phyloP scores from a whole-genome alignment of 192 early-diverging fungal species.

The Coemansia sp. region DNA sequence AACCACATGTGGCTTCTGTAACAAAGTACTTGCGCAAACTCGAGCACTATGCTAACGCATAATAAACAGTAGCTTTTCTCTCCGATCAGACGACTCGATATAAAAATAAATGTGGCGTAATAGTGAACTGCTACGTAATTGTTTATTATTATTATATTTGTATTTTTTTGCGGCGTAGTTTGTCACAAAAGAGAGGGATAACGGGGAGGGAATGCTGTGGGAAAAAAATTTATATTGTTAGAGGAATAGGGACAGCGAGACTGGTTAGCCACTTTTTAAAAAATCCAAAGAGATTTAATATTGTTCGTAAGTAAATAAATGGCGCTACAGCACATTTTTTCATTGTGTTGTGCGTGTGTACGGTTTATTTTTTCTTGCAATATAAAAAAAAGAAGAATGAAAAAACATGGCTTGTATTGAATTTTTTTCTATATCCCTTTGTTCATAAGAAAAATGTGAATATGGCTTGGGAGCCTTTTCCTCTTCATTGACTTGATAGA shows the following conservation, averaged over 20 bases:
- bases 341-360: neutral
- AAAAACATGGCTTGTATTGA: slow-evolving; percentile 10
- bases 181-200: neutral
- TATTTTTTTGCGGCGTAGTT: neutral
- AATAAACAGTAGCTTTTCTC: neutral
- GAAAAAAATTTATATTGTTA: neutral
- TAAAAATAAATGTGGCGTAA: neutral
- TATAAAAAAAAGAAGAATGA: neutral
- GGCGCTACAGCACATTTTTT: neutral
- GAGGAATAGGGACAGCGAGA: neutral
- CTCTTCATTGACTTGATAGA: neutral
- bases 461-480: neutral
- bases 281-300: neutral
- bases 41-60: slow-evolving; percentile 33
- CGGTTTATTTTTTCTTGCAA: neutral
- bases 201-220: neutral
- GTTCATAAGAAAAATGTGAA: neutral
- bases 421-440: neutral
- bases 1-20: neutral
- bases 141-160: neutral
- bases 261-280: neutral
- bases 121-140: neutral
- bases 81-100: neutral
- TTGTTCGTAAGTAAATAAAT: neutral
- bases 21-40: slow-evolving; percentile 40